phyloP scores from a whole-genome alignment of 2,329 filamentous ascomycete species.

The Colletotrichum theobromicola region DNA sequence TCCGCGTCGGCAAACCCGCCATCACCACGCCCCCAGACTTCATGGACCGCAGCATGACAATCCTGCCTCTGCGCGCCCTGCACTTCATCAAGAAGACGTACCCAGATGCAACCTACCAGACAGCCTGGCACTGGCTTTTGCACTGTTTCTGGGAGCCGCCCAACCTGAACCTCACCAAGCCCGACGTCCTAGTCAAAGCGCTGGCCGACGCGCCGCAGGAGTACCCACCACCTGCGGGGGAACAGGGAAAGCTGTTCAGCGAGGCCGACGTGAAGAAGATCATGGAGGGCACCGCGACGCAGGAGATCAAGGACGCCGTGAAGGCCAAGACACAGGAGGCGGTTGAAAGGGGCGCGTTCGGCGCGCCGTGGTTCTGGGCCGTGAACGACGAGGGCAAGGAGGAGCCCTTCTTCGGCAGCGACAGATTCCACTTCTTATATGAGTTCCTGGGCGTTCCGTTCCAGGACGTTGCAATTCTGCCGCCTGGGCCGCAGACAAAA shows the following conservation, averaged over 20 bases:
- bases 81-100: slow-evolving; percentile 69
- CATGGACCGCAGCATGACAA: slow-evolving; percentile 45
- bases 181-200: slow-evolving; percentile 52
- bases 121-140: slow-evolving; percentile 61
- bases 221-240: slow-evolving; percentile 14
- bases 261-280: slow-evolving; percentile 59
- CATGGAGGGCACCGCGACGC: slow-evolving; percentile 53
- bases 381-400: slow-evolving; percentile 59
- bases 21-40: slow-evolving; percentile 47
- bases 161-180: slow-evolving; percentile 63
- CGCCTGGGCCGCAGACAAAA: neutral
- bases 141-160: slow-evolving; percentile 66
- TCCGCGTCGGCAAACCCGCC: slow-evolving; percentile 40
- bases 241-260: slow-evolving; percentile 47
- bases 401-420: slow-evolving; percentile 80
- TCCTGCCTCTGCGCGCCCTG: slow-evolving; percentile 68
- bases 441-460: slow-evolving; percentile 67
- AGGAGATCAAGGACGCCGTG: slow-evolving; percentile 51
- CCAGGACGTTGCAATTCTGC: slow-evolving; percentile 54
- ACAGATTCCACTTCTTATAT: slow-evolving; percentile 76
- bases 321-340: slow-evolving; percentile 65
- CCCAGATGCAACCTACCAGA: slow-evolving; percentile 53
- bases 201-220: slow-evolving; percentile 33
- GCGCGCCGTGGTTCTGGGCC: slow-evolving; percentile 78
- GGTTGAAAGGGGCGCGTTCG: slow-evolving; percentile 72